Conservation (phyloP, 345 rosid genomes). For the Citrus reticulata region DNA sequence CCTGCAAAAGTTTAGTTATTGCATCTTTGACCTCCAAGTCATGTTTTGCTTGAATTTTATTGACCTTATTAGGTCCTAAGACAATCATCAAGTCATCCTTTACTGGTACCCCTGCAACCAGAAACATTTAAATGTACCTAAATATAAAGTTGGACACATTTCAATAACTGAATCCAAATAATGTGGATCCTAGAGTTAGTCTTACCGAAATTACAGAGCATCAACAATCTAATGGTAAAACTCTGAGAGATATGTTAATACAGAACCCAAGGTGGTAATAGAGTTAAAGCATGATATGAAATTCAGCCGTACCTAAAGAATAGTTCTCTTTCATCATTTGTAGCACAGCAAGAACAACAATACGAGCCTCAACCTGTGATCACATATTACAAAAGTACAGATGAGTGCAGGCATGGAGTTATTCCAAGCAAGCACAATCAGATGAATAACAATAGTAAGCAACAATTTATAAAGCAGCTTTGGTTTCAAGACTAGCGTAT, state of each 20-base stretch:
- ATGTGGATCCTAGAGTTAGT: not conserved
- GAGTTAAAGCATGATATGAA: not conserved
- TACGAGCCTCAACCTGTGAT: constrained; percentile 86
- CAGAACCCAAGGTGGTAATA: not conserved
- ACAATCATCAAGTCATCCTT: constrained; percentile 72
- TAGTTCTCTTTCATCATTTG: constrained; percentile 87
- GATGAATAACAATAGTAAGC: constrained; percentile 6
- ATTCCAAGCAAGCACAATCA: not conserved
- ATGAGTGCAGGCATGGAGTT: not conserved
- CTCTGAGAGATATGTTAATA: not conserved
- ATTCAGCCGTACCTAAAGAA: constrained; percentile 37
- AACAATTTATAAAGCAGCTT: not conserved
- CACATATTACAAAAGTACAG: constrained; percentile 18
- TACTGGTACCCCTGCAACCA: constrained; percentile 53
- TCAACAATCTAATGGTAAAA: not conserved
- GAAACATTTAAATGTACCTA: constrained; percentile 9
- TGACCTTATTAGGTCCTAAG: constrained; percentile 43
- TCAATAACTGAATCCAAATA: not conserved
- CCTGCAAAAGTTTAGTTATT: constrained; percentile 49
- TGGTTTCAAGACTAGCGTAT: not conserved
- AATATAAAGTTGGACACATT: not conserved
- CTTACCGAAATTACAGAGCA: not conserved
- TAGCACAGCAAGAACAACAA: constrained; percentile 83
- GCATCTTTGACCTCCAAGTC: constrained; percentile 46
- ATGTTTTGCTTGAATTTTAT: constrained; percentile 22